Base-by-base conservation (phyloP, 2,329 filamentous ascomycete genomes). In the Delphinella strobiligena region DNA sequence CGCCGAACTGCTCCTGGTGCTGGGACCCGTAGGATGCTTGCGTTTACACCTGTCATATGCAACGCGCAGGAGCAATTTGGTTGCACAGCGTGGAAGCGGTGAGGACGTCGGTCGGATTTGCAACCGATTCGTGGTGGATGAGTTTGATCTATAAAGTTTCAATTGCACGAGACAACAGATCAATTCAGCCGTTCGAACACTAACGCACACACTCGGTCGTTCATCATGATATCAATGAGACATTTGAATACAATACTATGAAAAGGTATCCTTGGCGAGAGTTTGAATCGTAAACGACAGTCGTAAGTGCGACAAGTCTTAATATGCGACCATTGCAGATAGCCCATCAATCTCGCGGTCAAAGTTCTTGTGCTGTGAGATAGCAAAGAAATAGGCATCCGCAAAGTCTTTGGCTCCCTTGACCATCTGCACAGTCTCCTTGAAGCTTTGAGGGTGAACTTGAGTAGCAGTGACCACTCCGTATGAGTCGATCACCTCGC, bases 301-400 rank as follows among this genome's bases (percentile, higher is more conserved):
- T 29, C 24, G 24, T 29, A 29, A 8, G 24, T 29, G 12, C 24
- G 7, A 12, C 7, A 12, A 29, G 24, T 8, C 10, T 45, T 74
- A 88, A 51, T 80, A 89, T 1, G 82, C 80, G 42, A 89, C 72
- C 66, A 75, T 69, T 2, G 63, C 59, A 38, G 62, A 72, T 50
- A 89, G 58, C 0, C 84, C 84, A 47, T 82, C 76, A 55, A 82
- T 44, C 67, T 93, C 84, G 16, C 85, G 67, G 38, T 78, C 68
- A 62, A 75, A 93, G 55, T 82, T 82, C 52, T 78, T 72, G 54
- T 91, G 84, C 62, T 76, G 72, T 16, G 77, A 74, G 39, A 91
- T 76, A 12, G 75, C 69, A 51, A 68, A 80, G 34, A 78, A 74
- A 62, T 85, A 87, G 49, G 75, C 72, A 48, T 80, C 75, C 42